These are phyloP conservation scores for Poa pratensis DNA, from an alignment of 176 grass and related monocot species.

Conservation along the genomic window DNA sequence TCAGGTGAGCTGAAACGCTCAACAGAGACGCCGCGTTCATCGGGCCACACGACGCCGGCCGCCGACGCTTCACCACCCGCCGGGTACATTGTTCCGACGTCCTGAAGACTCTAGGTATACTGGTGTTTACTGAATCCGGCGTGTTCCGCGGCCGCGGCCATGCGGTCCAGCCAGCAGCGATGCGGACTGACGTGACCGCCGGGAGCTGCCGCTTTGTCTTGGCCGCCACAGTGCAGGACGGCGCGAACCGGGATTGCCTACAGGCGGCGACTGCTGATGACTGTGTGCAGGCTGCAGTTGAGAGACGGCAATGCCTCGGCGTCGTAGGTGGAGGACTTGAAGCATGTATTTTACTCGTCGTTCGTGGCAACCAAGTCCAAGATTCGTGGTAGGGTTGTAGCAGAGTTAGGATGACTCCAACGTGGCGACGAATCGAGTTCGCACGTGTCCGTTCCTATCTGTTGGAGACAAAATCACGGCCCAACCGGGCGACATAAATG, in stretches of 20 bases:
- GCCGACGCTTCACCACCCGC: background rate
- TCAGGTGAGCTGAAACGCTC: constrained; percentile 1
- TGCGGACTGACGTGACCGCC: background rate
- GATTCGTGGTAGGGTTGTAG: too few species aligned
- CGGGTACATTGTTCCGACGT: background rate
- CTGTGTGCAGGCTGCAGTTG: background rate
- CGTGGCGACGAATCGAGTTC: too few species aligned
- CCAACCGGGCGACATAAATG: too few species aligned
- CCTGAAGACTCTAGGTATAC: background rate
- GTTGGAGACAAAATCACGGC: too few species aligned
- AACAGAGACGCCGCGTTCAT: background rate
- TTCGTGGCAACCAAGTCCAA: too few species aligned
- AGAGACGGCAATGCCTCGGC: background rate
- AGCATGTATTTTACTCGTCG: background rate
- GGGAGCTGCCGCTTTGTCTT: background rate
- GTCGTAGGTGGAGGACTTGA: background rate
- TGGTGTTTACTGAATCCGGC: background rate
- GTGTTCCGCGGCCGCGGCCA: background rate
- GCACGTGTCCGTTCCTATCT: too few species aligned
- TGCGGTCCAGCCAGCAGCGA: background rate
- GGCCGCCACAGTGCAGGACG: constrained; percentile 18
- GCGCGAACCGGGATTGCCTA: constrained; percentile 29
- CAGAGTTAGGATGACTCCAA: too few species aligned
- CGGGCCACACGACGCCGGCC: background rate
- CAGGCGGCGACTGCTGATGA: background rate